These are phyloP conservation scores for Colletotrichum incanum DNA, from an alignment of 2,329 filamentous ascomycete genomes.

Conservation along the genomic window DNA sequence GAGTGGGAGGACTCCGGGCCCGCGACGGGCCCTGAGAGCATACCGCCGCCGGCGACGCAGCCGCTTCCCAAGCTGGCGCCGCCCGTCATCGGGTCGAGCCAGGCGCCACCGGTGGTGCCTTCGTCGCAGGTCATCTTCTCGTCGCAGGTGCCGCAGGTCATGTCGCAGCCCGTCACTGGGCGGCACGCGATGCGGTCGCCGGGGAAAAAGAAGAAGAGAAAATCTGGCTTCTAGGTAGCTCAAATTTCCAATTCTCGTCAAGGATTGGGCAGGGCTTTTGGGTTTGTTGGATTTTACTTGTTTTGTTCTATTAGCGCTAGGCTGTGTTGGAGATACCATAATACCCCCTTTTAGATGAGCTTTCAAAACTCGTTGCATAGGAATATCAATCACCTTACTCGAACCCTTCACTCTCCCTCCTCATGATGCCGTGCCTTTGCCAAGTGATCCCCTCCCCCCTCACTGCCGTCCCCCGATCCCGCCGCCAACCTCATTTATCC, in stretches of 20 bases:
- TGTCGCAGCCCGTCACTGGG: conserved; percentile 64
- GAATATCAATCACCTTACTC: background rate
- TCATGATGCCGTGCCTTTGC: background rate
- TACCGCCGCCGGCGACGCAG: conserved; percentile 19
- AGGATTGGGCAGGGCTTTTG: background rate
- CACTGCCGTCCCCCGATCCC: conserved; percentile 61
- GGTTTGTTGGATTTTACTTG: conserved; percentile 6
- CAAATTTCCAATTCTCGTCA: background rate
- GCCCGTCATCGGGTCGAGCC: conserved; percentile 33
- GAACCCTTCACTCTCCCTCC: background rate
- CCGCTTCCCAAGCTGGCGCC: conserved; percentile 28
- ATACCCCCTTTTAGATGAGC: conserved; percentile 16
- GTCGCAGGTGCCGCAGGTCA: conserved; percentile 52
- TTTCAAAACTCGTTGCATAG: conserved; percentile 6
- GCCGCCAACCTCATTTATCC: conserved; percentile 69
- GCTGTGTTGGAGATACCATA: conserved; percentile 16
- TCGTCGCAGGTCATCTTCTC: conserved; percentile 38
- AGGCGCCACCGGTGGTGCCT: conserved; percentile 24
- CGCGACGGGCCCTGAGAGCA: conserved; percentile 4
- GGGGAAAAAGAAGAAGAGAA: conserved; percentile 54
- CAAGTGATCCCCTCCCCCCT: background rate
- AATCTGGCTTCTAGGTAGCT: conserved; percentile 31
- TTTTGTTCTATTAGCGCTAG: conserved; percentile 18
- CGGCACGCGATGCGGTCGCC: conserved; percentile 60
- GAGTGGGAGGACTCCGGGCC: conserved; percentile 35